phyloP scores from a whole-genome alignment of 257 asterid species.

The Rauvolfia tetraphylla region DNA sequence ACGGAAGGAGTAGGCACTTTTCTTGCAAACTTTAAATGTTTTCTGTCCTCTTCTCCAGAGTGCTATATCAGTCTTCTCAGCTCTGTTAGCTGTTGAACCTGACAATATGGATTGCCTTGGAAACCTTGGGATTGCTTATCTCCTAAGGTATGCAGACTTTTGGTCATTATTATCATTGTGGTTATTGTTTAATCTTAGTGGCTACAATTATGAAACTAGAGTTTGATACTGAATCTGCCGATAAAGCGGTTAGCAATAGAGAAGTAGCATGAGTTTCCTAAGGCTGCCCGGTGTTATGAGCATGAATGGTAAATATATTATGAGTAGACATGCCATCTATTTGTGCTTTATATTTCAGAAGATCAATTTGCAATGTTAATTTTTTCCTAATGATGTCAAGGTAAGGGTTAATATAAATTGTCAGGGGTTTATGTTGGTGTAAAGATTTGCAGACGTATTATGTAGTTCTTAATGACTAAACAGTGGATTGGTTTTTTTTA shows the following conservation, averaged over 20 bases:
- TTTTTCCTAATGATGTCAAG: background rate
- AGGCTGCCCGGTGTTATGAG: background rate
- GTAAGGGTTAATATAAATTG: background rate
- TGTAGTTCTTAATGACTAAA: too few species aligned
- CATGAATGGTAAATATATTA: background rate
- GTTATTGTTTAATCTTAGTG: background rate
- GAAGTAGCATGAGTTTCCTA: conserved; percentile 1
- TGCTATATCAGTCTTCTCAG: conserved; percentile 79
- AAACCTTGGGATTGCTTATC: conserved; percentile 87
- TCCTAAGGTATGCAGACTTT: conserved; percentile 54
- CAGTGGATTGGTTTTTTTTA: background rate
- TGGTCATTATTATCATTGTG: background rate
- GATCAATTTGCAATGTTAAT: background rate
- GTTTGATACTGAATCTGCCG: background rate
- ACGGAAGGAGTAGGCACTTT: too few species aligned
- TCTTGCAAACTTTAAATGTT: conserved; percentile 17
- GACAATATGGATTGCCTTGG: conserved; percentile 90
- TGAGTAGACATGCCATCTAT: background rate
- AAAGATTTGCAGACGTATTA: background rate
- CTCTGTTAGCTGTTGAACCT: conserved; percentile 73
- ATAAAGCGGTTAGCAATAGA: background rate
- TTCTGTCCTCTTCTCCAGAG: conserved; percentile 51
- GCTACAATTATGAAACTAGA: background rate
- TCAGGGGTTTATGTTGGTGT: background rate
- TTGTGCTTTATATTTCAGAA: background rate